phyloP scores from a whole-genome alignment of 257 asterid genomes.

The Salvia splendens region DNA sequence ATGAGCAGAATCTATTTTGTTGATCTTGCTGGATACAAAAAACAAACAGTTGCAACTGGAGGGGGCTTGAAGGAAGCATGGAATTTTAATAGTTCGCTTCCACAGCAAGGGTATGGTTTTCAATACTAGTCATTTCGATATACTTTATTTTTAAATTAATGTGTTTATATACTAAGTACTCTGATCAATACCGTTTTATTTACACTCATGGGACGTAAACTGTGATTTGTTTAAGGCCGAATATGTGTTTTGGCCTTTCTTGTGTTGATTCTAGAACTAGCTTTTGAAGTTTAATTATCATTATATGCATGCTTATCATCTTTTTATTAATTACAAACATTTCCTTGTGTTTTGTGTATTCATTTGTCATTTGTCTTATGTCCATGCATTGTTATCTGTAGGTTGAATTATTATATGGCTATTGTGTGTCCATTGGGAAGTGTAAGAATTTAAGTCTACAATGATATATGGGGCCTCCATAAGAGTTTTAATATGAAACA shows the following conservation, averaged over 20 bases:
- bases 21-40: slow-evolving; percentile 98
- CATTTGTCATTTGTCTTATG: slow-evolving; percentile 11
- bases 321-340: neutral
- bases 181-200: neutral
- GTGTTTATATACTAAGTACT: neutral
- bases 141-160: neutral
- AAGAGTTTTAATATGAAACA: slow-evolving; percentile 15
- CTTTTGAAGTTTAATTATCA: neutral
- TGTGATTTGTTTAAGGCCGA: slow-evolving; percentile 3
- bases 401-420: slow-evolving; percentile 26
- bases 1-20: slow-evolving; percentile 91
- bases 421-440: slow-evolving; percentile 31
- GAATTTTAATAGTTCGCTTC: slow-evolving; percentile 93
- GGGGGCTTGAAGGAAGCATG: slow-evolving; percentile 99
- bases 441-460: slow-evolving; percentile 93
- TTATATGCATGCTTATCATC: slow-evolving; percentile 2
- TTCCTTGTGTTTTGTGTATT: slow-evolving; percentile 17
- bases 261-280: neutral
- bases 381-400: neutral
- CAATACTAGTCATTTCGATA: neutral
- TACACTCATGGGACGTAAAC: slow-evolving; percentile 5
- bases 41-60: slow-evolving; percentile 99
- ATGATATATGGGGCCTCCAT: slow-evolving; percentile 45
- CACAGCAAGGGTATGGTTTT: slow-evolving; percentile 85
- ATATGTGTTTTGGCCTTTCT: neutral